Conservation (phyloP, 306 rosid species). For the Amphicarpaea edgeworthii region DNA sequence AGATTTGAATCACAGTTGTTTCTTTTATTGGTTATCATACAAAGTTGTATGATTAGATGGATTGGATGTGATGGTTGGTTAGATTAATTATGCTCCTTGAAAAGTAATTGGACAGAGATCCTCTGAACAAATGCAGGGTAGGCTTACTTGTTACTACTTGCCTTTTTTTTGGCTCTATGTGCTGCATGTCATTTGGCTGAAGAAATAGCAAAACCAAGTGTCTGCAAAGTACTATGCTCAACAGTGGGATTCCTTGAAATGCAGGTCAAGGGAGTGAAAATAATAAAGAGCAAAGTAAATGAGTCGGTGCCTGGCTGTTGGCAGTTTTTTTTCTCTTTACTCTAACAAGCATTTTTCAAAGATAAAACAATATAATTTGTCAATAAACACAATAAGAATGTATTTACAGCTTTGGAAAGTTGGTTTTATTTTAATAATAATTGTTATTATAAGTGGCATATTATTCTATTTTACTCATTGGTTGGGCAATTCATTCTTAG, state of each 20-base stretch:
- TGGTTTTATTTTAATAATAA: slow-evolving; percentile 36
- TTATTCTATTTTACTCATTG: background rate
- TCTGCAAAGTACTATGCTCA: slow-evolving; percentile 11
- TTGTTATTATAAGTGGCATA: slow-evolving; percentile 21
- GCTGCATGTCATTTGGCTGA: background rate
- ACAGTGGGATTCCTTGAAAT: slow-evolving; percentile 19
- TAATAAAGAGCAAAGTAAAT: background rate
- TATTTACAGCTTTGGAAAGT: slow-evolving; percentile 1
- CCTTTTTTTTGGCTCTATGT: slow-evolving; percentile 22
- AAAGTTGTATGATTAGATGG: slow-evolving; percentile 10
- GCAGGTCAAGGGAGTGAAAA: background rate
- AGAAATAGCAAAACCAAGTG: slow-evolving; percentile 21
- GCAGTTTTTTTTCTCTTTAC: slow-evolving; percentile 18
- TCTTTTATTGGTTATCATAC: slow-evolving; percentile 6
- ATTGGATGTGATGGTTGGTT: background rate
- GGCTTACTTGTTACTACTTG: slow-evolving; percentile 22
- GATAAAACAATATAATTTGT: slow-evolving; percentile 10
- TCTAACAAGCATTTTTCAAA: slow-evolving; percentile 5
- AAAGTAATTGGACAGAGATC: slow-evolving; percentile 5
- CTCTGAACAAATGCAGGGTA: background rate
- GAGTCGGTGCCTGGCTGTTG: slow-evolving; percentile 13
- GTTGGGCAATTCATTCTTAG: slow-evolving; percentile 15
- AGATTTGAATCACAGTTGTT: background rate
- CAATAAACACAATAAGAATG: slow-evolving; percentile 12
- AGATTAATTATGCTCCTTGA: slow-evolving; percentile 6